These are phyloP conservation scores for Dichotomopilus funicola DNA, from an alignment of 2,329 filamentous ascomycete genomes.

Conservation along the genomic window DNA sequence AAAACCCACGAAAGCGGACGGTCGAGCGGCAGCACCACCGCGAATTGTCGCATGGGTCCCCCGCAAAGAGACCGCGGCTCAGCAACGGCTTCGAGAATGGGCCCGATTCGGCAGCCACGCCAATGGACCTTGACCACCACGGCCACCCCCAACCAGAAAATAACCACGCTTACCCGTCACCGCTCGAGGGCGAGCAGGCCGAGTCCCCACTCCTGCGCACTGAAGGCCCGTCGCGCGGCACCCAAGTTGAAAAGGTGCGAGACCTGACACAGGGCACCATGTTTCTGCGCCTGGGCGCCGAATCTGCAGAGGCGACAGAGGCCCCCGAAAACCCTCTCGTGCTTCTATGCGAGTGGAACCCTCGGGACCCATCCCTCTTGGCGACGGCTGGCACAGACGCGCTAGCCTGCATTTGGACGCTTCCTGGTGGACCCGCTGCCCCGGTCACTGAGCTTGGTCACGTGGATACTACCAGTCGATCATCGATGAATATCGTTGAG, in stretches of 20 bases:
- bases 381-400: slow-evolving; percentile 63
- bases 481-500: slow-evolving; percentile 45
- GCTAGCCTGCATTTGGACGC: slow-evolving; percentile 62
- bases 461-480: slow-evolving; percentile 37
- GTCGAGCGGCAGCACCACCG: slow-evolving; percentile 41
- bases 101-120: slow-evolving; percentile 45
- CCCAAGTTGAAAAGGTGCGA: slow-evolving; percentile 57
- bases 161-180: slow-evolving; percentile 60
- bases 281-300: slow-evolving; percentile 49
- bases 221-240: slow-evolving; percentile 57
- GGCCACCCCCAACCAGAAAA: slow-evolving; percentile 27
- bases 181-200: slow-evolving; percentile 51
- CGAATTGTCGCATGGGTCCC: slow-evolving; percentile 46
- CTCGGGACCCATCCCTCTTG: slow-evolving; percentile 56
- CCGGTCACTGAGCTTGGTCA: slow-evolving; percentile 41
- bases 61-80: slow-evolving; percentile 52
- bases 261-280: slow-evolving; percentile 54
- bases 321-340: slow-evolving; percentile 51
- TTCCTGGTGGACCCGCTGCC: slow-evolving; percentile 48
- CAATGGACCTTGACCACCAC: slow-evolving; percentile 54
- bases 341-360: slow-evolving; percentile 65
- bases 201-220: slow-evolving; percentile 49
- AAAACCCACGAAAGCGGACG: slow-evolving; percentile 46
- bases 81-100: slow-evolving; percentile 57
- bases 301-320: slow-evolving; percentile 30